phyloP scores from a whole-genome alignment of 192 early-diverging fungal species.

The Coemansia guatemalensis region DNA sequence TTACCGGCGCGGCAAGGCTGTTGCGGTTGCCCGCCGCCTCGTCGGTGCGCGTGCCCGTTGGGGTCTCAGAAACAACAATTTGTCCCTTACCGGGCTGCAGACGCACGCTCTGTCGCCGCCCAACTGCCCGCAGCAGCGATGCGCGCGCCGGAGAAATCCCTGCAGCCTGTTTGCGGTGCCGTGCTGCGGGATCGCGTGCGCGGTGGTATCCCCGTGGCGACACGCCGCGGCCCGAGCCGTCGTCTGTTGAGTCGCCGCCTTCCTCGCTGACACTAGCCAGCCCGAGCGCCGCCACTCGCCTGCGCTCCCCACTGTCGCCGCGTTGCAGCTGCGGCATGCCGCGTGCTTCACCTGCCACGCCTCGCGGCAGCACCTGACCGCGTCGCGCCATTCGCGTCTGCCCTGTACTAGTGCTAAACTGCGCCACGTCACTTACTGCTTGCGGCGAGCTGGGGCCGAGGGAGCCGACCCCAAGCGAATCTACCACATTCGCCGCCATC shows the following conservation, averaged over 20 bases:
- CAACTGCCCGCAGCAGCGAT: conserved; percentile 50
- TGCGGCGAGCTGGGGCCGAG: conserved; percentile 6
- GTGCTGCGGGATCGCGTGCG: conserved; percentile 52
- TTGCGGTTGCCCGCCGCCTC: conserved; percentile 8
- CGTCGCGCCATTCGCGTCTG: conserved; percentile 22
- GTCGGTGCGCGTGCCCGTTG: conserved; percentile 17
- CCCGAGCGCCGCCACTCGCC: conserved; percentile 11
- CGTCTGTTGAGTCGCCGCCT: conserved; percentile 14
- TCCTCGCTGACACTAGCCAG: conserved; percentile 29
- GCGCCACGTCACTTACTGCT: conserved; percentile 18
- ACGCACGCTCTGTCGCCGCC: conserved; percentile 53
- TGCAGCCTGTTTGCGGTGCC: conserved; percentile 26
- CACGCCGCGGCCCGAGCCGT: conserved; percentile 8
- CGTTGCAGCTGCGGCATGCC: conserved; percentile 15
- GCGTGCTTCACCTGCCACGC: conserved; percentile 2
- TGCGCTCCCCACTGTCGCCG: conserved; percentile 7
- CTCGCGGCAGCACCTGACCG: conserved; percentile 18
- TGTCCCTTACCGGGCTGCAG: conserved; percentile 52
- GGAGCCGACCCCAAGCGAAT: conserved; percentile 1
- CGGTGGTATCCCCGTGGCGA: conserved; percentile 49
- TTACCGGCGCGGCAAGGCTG: conserved; percentile 12
- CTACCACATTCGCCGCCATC: conserved; percentile 10
- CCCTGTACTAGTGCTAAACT: conserved; percentile 9
- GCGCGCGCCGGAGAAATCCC: conserved; percentile 50
- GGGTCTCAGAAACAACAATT: conserved; percentile 50